phyloP scores from a whole-genome alignment of 1,284 basidiomycete species.

The Pholiota adiposa region DNA sequence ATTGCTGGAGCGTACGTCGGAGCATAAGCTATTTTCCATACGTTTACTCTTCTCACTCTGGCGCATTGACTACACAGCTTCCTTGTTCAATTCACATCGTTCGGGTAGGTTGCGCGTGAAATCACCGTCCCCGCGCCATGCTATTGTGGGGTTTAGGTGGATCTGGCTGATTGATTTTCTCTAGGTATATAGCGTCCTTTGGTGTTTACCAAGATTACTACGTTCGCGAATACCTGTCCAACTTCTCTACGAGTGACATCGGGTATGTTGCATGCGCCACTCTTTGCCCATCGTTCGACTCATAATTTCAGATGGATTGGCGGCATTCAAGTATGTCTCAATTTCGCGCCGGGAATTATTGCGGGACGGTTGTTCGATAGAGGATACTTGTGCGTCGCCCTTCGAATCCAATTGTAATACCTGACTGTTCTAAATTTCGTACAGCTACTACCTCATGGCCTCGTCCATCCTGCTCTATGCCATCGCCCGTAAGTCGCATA shows the following conservation, averaged over 20 bases:
- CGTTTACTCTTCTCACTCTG: not conserved
- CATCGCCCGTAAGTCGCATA: slow-evolving; percentile 28
- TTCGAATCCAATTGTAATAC: not conserved
- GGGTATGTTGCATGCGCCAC: slow-evolving; percentile 37
- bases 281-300: not conserved
- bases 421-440: not conserved
- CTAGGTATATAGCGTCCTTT: slow-evolving; percentile 36
- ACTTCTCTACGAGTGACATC: slow-evolving; percentile 29
- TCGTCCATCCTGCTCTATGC: slow-evolving; percentile 37
- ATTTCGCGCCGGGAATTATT: slow-evolving; percentile 39
- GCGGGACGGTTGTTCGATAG: slow-evolving; percentile 42
- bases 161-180: not conserved
- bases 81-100: slow-evolving; percentile 29
- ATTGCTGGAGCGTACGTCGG: slow-evolving; percentile 28
- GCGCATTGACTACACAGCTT: slow-evolving; percentile 19
- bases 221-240: slow-evolving; percentile 34
- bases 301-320: slow-evolving; percentile 44
- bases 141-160: not conserved
- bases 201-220: slow-evolving; percentile 38
- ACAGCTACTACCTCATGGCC: slow-evolving; percentile 36
- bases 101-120: slow-evolving; percentile 22
- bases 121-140: not conserved
- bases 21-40: not conserved
- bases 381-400: slow-evolving; percentile 42
- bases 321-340: slow-evolving; percentile 42